Conservation (phyloP, 768 basidiomycete species). For the Serpula lacrymans region DNA sequence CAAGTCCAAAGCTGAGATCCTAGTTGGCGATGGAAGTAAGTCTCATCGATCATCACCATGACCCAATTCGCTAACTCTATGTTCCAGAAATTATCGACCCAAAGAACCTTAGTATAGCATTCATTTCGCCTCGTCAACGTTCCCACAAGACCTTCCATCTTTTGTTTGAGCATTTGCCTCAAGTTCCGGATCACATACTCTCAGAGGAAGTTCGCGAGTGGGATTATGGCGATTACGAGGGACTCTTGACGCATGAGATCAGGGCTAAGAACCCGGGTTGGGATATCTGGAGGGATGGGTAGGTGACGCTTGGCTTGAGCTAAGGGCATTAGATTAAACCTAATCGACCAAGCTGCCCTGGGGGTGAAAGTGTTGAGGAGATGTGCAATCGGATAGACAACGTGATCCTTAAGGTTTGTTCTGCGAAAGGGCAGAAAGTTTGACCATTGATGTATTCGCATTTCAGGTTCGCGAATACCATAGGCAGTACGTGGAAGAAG, state of each 20-base stretch:
- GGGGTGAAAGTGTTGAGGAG: slow-evolving; percentile 78
- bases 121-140: slow-evolving; percentile 85
- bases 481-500: slow-evolving; percentile 63
- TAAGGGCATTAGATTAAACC: neutral
- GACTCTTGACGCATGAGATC: slow-evolving; percentile 78
- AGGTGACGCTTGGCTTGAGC: slow-evolving; percentile 14
- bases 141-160: slow-evolving; percentile 86
- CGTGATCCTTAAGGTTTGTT: slow-evolving; percentile 64
- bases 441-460: slow-evolving; percentile 6
- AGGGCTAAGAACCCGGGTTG: slow-evolving; percentile 55
- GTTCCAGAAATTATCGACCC: slow-evolving; percentile 72
- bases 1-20: slow-evolving; percentile 51
- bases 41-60: slow-evolving; percentile 10
- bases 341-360: slow-evolving; percentile 62
- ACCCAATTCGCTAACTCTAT: neutral
- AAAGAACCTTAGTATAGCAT: slow-evolving; percentile 64
- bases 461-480: slow-evolving; percentile 70
- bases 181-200: slow-evolving; percentile 48
- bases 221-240: slow-evolving; percentile 94
- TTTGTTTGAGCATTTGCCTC: slow-evolving; percentile 53
- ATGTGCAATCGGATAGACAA: slow-evolving; percentile 78
- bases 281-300: slow-evolving; percentile 89
- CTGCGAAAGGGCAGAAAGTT: neutral
- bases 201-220: slow-evolving; percentile 77
- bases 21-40: slow-evolving; percentile 81